Base-by-base conservation (phyloP, 2,329 filamentous ascomycete genomes). In the Lachnellula subtilissima region DNA sequence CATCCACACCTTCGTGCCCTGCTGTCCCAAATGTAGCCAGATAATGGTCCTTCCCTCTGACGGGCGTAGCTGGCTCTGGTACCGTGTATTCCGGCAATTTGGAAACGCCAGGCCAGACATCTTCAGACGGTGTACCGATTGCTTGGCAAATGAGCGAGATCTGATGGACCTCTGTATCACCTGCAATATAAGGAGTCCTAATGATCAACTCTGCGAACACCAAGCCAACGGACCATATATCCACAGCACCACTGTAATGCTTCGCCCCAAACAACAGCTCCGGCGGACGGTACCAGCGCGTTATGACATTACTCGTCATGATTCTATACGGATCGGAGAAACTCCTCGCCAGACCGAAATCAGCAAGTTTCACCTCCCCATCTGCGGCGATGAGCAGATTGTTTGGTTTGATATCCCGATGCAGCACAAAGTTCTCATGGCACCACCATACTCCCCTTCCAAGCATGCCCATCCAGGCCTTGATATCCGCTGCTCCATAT, bases 381-480 rank as follows among this genome's bases (percentile, higher is more conserved):
- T 96, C 89, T 43, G 90, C 88, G 22, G 91, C 91, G 66, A 99
- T 96, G 57, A 99, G 80, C 73, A 97, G 77, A 76, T 99, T 99
- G 82, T 97, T 97, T 48, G 93, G 93, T 75, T 99, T 99, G 78
- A 99, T 97, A 77, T 99, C 94, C 65, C 94, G 89, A 74, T 99
- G 94, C 32, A 99, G 80, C 17, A 99, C 84, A 66, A 88, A 93
- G 72, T 94, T 95, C 70, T 92, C 89, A 73, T 99, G 94, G 73
- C 94, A 97, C 78, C 96, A 99, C 87, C 91, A 96, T 28, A 97
- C 85, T 25, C 89, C 94, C 43, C 93, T 86, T 28, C 83, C 83
- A n/a, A 97, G 81, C 94, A 97, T 97, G 61, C 89, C 89, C 87
- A 97, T 96, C 94, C 94, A 99, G 15, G 91, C 88, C 73, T 99